Base-by-base conservation (phyloP, 495 filamentous ascomycete species). In the Neurospora sp. region DNA sequence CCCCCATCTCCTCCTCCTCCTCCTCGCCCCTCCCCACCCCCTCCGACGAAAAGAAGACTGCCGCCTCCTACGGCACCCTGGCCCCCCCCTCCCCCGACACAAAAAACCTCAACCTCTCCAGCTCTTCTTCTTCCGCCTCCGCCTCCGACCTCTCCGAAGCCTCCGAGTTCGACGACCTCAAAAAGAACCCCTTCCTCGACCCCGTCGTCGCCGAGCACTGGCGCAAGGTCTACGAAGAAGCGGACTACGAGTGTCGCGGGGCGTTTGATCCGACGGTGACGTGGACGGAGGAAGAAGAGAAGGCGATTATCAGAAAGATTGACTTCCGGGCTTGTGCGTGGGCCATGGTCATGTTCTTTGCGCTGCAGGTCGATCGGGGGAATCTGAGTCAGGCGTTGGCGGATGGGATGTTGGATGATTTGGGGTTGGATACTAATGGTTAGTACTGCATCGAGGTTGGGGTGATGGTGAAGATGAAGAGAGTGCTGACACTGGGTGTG, bases 251-350 rank as follows among this genome's bases (percentile, higher is more conserved):
- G 68, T 86, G 86, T 71, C 78, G 82, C 41, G 84, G 87, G 75
- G 82, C 81, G 0, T 89, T 85, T 71, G 87, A 89, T 59, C 83
- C 88, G 10, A 81, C 79, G 9, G 71, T 85, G 39, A 82, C 82
- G 9, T 90, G 88, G 88, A 85, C 83, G 0, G 76, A 81, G 10
- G 80, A 85, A 69, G 88, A 90, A 74, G 88, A 89, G 77, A 85
- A 79, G 73, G 72, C 72, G 39, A 53, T 90, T 10, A 74, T 89
- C 10, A 78, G 87, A 27, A 88, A 88, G 73, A 73, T 87, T 2
- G 87, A 89, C 72, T 85, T 81, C 82, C 80, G 82, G 68, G 81
- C 82, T 75, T 85, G 82, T 74, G 77, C 82, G 70, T 88, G 86
- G 87, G 83, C 81, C 72, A 86, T 85, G 46, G 73, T 81, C 39